phyloP scores from a whole-genome alignment of 108 stramenopile genomes.

The Pinguiococcus pyrenoidosus region DNA sequence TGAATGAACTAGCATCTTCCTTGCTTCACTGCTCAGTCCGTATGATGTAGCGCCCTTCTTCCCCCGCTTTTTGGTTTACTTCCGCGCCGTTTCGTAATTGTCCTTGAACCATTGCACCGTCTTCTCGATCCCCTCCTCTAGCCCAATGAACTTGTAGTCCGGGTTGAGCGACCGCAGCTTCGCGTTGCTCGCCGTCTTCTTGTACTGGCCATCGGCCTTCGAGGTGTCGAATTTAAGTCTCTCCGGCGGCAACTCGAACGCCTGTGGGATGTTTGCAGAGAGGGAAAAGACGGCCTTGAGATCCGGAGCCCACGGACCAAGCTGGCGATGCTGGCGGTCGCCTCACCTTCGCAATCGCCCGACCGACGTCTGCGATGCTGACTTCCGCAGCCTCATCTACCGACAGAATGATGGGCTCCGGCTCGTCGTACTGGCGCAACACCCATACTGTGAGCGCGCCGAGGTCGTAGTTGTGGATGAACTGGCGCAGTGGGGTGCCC shows the following conservation, averaged over 20 bases:
- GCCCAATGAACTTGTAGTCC: constrained; percentile 82
- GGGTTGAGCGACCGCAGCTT: constrained; percentile 67
- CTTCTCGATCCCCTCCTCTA: constrained; percentile 61
- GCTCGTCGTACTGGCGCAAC: constrained; percentile 67
- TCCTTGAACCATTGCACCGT: constrained; percentile 28
- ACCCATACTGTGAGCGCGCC: constrained; percentile 91
- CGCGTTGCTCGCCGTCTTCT: constrained; percentile 92
- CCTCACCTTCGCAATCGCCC: neutral
- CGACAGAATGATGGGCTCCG: constrained; percentile 74
- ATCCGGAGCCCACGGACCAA: constrained; percentile 1
- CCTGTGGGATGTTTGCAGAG: neutral
- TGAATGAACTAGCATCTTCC: no score
- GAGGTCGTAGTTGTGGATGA: constrained; percentile 83
- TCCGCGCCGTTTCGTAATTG: constrained; percentile 30
- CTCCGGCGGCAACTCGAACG: constrained; percentile 15
- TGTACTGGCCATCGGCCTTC: constrained; percentile 95
- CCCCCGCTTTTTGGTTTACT: neutral
- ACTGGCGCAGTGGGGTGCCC: constrained; percentile 88
- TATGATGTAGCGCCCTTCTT: no score
- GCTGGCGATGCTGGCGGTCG: neutral
- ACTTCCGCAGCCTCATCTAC: constrained; percentile 78
- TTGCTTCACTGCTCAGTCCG: no score
- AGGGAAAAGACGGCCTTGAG: neutral
- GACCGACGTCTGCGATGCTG: constrained; percentile 26
- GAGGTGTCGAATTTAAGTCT: constrained; percentile 53